These are phyloP conservation scores for Neurospora sp. DNA, from an alignment of 2,329 filamentous ascomycete genomes.

Conservation along the genomic window DNA sequence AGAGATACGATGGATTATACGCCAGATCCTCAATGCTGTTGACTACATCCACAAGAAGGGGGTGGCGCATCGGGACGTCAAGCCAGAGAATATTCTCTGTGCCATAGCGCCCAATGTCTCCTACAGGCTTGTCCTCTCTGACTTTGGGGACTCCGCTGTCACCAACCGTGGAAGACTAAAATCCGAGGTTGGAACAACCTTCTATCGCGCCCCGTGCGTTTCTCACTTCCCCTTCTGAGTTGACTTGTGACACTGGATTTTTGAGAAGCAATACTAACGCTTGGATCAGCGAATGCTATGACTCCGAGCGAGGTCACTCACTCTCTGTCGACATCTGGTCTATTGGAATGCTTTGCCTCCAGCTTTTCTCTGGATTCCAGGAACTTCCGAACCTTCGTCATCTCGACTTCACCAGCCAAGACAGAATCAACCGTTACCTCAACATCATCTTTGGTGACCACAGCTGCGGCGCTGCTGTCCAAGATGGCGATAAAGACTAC, in stretches of 20 bases:
- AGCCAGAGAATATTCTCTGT: constrained; percentile 44
- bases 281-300: constrained; percentile 30
- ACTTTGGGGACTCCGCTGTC: constrained; percentile 40
- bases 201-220: constrained; percentile 41
- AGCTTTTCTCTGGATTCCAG: constrained; percentile 19
- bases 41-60: constrained; percentile 38
- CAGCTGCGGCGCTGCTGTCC: background rate
- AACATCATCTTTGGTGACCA: constrained; percentile 1
- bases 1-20: constrained; percentile 34
- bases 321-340: constrained; percentile 42
- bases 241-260: background rate
- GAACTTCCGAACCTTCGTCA: constrained; percentile 14
- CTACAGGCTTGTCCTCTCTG: constrained; percentile 39
- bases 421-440: constrained; percentile 7
- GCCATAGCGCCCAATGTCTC: constrained; percentile 32
- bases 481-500: background rate
- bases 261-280: background rate
- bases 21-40: constrained; percentile 37
- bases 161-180: constrained; percentile 31
- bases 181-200: constrained; percentile 34
- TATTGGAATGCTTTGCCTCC: constrained; percentile 35
- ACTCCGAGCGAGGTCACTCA: constrained; percentile 20
- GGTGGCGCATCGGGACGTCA: constrained; percentile 43
- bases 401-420: constrained; percentile 5
- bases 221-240: too few species aligned